Percentiles rank a stretch among this genome's conserved stretches.
phyloP scores from a whole-genome alignment of 2,329 filamentous ascomycete species.

The Penicillium freii region DNA sequence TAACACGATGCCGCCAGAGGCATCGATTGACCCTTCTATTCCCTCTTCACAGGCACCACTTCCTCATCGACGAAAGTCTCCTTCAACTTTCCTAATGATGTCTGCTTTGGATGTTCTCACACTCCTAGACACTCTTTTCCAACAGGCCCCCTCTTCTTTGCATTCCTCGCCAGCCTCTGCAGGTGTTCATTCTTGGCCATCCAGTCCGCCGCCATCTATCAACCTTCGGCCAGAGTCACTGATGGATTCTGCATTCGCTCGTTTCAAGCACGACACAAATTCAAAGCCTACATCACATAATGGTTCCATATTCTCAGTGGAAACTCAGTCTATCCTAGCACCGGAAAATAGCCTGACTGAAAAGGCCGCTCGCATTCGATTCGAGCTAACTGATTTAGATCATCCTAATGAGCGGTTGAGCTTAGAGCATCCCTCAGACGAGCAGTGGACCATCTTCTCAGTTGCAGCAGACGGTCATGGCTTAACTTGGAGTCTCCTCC shows the following conservation, averaged over 20 bases:
- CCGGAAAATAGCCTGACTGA: constrained; percentile 29
- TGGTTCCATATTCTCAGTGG: constrained; percentile 33
- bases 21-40: constrained; percentile 1
- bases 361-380: constrained; percentile 42
- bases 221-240: constrained; percentile 23
- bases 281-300: constrained; percentile 25
- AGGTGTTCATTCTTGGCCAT: constrained; percentile 25
- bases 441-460: constrained; percentile 80
- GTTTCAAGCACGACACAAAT: constrained; percentile 29
- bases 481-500: constrained; percentile 64
- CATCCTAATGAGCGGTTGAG: constrained; percentile 51
- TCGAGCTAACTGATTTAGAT: constrained; percentile 40
- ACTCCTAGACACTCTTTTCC: constrained; percentile 79
- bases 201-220: constrained; percentile 17
- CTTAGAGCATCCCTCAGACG: constrained; percentile 72
- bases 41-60: constrained; percentile 27
- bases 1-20: constrained; percentile 4
- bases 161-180: constrained; percentile 31
- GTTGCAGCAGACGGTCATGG: constrained; percentile 70
- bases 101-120: constrained; percentile 77
- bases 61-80: constrained; percentile 50
- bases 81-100: constrained; percentile 68
- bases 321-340: constrained; percentile 29
- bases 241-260: constrained; percentile 35
- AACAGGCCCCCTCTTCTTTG: constrained; percentile 39